Evolutionary conservation across 371 early-diverging fungal species (phyloP), one percentile per base, ranked within the genome.

Genomic region (Vairimorpha necatrix): DNA sequence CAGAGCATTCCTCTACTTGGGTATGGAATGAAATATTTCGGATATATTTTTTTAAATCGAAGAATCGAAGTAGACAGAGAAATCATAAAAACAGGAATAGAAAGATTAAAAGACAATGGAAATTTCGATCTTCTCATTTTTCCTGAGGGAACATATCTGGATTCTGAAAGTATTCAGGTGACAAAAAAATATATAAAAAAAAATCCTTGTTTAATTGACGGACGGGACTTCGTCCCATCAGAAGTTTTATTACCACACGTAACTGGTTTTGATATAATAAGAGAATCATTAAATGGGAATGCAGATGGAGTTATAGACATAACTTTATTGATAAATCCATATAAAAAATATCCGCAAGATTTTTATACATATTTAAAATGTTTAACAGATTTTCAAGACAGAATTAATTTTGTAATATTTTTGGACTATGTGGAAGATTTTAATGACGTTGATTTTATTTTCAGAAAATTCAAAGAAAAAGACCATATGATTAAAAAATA

Each of bases 91-190:
- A 26, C 61, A 18, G 79, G 76, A 22, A 13, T 73, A 30, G 36
- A 65, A 9, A 60, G 38, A 4, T 48, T 83, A 1, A 74, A 68
- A 36, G 50, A 69, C 28, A 67, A 58, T 22, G n/a, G 38, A 0
- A 42, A 36, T 32, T 85, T 36, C 63, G 66, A 67, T 60, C 22
- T 84, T 13, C 46, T 84, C 0, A 14, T 85, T 13, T 85, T 78
- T 60, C 82, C 85, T 60, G 85, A 85, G 68, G 85, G 85, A 33
- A 85, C 85, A 28, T 81, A 83, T 58, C 72, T 82, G 39, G 76
- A 78, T 67, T 56, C 33, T 32, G 68, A 46, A 3, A 71, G 82
- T 1, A 65, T 72, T 69, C n/a, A 77, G 39, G 80, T 74, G 22
- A 65, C 74, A 14, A 65, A 67, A 30, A 30, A 62, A 34, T 85